Evolutionary conservation across 306 rosid species (phyloP).

Genomic region (Erythrophleum fordii): DNA sequence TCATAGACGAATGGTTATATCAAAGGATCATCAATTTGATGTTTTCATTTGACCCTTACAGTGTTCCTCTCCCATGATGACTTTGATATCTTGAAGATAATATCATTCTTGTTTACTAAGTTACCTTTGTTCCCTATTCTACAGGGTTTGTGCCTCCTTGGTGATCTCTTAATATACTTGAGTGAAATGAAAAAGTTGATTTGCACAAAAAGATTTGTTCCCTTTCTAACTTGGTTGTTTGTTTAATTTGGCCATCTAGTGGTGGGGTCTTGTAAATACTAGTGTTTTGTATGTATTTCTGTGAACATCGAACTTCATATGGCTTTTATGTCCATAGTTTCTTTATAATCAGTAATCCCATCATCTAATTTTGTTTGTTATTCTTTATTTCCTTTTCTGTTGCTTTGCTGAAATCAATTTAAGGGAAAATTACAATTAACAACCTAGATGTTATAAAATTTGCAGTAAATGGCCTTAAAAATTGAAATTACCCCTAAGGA

Average conservation of each 20-base stretch:
- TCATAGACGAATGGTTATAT: background rate
- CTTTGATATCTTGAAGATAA: background rate
- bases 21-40: background rate
- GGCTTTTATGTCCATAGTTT: background rate
- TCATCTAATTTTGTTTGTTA: background rate
- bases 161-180: background rate
- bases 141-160: background rate
- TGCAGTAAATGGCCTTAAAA: no score
- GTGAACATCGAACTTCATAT: background rate
- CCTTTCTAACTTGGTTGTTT: background rate
- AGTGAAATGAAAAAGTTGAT: background rate
- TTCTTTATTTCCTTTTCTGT: slow-evolving; percentile 21
- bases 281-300: background rate
- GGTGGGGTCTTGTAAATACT: background rate
- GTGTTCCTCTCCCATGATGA: background rate
- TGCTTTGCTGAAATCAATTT: slow-evolving; percentile 6
- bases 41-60: background rate
- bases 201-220: background rate
- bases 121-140: slow-evolving; percentile 3
- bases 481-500: no score
- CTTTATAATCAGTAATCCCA: slow-evolving; percentile 14
- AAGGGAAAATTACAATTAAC: no score
- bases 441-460: no score
- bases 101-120: background rate
- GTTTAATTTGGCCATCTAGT: background rate